These are phyloP conservation scores for Myrmaecium sp. DNA, from an alignment of 2,329 filamentous ascomycete genomes.

Conservation along the genomic window DNA sequence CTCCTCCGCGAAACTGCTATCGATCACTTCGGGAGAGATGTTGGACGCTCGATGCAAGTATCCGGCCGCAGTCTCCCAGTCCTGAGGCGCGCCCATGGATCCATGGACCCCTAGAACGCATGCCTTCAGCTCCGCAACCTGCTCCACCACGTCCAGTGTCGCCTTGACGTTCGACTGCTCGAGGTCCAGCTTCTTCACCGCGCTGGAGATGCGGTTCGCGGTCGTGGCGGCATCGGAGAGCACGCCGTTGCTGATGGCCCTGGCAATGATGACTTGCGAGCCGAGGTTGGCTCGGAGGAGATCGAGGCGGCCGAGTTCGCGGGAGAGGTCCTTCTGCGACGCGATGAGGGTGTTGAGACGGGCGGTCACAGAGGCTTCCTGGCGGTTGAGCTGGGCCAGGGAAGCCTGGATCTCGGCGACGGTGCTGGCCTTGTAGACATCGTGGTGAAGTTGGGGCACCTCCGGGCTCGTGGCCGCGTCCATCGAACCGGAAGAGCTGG, in stretches of 20 bases:
- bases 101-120: slow-evolving; percentile 89
- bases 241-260: slow-evolving; percentile 78
- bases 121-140: slow-evolving; percentile 90
- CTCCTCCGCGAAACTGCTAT: slow-evolving; percentile 72
- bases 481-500: neutral
- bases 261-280: slow-evolving; percentile 67
- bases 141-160: slow-evolving; percentile 81
- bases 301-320: slow-evolving; percentile 76
- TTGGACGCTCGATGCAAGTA: slow-evolving; percentile 73
- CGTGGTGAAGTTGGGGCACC: slow-evolving; percentile 5
- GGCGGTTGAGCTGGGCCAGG: slow-evolving; percentile 56
- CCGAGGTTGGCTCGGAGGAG: slow-evolving; percentile 76
- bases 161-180: slow-evolving; percentile 86
- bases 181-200: slow-evolving; percentile 73
- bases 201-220: slow-evolving; percentile 67
- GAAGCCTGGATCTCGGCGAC: slow-evolving; percentile 65
- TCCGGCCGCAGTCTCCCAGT: slow-evolving; percentile 91
- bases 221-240: slow-evolving; percentile 73
- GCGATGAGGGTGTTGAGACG: slow-evolving; percentile 62
- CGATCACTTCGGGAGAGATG: slow-evolving; percentile 63
- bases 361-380: slow-evolving; percentile 57
- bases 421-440: slow-evolving; percentile 48
- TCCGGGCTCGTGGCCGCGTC: neutral
- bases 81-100: slow-evolving; percentile 93
- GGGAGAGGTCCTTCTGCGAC: slow-evolving; percentile 71